phyloP scores from a whole-genome alignment of 2,329 filamentous ascomycete species.

The Paraconiothyrium sp. region DNA sequence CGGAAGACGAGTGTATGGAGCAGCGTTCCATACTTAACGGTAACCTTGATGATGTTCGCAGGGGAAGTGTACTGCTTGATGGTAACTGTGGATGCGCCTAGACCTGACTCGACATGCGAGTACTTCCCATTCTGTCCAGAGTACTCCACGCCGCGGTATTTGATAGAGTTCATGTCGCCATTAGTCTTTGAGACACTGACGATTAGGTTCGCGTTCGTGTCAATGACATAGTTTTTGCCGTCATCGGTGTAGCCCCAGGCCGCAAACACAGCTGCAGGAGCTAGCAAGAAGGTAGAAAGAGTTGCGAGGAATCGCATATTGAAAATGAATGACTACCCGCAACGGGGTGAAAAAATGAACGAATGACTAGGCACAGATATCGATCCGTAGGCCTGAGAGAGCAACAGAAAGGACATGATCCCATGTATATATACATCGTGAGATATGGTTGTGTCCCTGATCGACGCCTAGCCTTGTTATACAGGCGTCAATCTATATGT shows the following conservation, averaged over 20 bases:
- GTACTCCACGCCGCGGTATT: slow-evolving; percentile 66
- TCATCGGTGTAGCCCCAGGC: slow-evolving; percentile 54
- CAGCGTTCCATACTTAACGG: slow-evolving; percentile 63
- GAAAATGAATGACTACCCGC: neutral
- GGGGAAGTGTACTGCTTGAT: slow-evolving; percentile 40
- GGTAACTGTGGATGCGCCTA: slow-evolving; percentile 64
- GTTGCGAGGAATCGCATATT: slow-evolving; percentile 29
- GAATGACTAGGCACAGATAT: neutral
- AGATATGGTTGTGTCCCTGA: neutral
- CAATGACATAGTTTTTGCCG: slow-evolving; percentile 53
- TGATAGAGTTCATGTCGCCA: slow-evolving; percentile 71
- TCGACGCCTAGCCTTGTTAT: neutral
- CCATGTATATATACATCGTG: slow-evolving; percentile 3
- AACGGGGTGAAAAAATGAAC: neutral
- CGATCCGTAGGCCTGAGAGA: neutral
- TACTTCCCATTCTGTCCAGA: slow-evolving; percentile 50
- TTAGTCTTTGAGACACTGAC: slow-evolving; percentile 53
- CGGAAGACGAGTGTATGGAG: slow-evolving; percentile 70
- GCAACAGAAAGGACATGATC: neutral
- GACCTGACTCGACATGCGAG: slow-evolving; percentile 66
- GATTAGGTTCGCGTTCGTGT: slow-evolving; percentile 36
- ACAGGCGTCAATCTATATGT: neutral
- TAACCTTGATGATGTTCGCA: slow-evolving; percentile 63
- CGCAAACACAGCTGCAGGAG: slow-evolving; percentile 45
- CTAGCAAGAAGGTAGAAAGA: slow-evolving; percentile 29